These are phyloP conservation scores for Salvia miltiorrhiza DNA, from an alignment of 257 asterid species.

Conservation along the genomic window DNA sequence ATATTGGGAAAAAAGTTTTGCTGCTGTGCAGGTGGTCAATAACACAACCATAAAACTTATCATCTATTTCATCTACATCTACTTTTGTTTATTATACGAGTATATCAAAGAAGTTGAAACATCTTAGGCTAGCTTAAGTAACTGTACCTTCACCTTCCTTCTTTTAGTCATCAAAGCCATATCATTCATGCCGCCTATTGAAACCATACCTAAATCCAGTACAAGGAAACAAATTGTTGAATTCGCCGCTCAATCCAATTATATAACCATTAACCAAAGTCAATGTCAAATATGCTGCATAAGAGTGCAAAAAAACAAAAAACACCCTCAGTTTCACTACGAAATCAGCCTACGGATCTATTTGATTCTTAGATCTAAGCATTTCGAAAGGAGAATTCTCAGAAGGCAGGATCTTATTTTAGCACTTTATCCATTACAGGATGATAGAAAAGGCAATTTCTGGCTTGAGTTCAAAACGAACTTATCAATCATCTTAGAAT, in stretches of 20 bases:
- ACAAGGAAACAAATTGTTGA: no score
- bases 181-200: conserved; percentile 18
- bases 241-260: not conserved
- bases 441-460: not conserved
- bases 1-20: no score
- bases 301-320: no score
- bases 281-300: no score
- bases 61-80: not conserved
- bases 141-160: conserved; percentile 57
- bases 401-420: not conserved
- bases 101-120: not conserved
- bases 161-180: conserved; percentile 23
- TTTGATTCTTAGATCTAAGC: not conserved
- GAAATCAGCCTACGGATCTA: not conserved
- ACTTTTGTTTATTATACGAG: not conserved
- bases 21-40: conserved; percentile 22
- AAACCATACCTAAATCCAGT: conserved; percentile 23
- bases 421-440: no score
- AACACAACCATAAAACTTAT: not conserved
- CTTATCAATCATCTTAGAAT: not conserved
- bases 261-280: not conserved
- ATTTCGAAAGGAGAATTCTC: not conserved
- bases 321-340: no score
- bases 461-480: not conserved
- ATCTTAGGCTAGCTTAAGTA: not conserved